A percentile compares a stretch with the other conserved stretches of the same genome.
These are phyloP conservation scores for Chaetoceros muelleri DNA, from an alignment of 108 stramenopile genomes.

Conservation along the genomic window DNA sequence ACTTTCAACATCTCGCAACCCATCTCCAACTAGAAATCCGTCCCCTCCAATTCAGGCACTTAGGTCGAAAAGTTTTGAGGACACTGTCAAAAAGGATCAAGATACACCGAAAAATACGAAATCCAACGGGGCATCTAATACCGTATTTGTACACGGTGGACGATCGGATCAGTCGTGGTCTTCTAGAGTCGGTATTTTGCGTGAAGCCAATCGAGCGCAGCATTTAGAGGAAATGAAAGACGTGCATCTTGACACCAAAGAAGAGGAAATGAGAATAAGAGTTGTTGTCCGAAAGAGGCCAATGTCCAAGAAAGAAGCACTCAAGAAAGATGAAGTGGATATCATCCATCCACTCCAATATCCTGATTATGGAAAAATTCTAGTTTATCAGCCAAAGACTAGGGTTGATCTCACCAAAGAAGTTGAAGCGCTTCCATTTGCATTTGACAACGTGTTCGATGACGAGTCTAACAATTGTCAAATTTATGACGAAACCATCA, in stretches of 20 bases:
- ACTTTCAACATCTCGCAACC: constrained; percentile 3
- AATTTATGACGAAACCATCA: constrained; percentile 75
- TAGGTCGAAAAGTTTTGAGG: constrained; percentile 8
- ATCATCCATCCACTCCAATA: constrained; percentile 73
- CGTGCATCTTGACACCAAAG: constrained; percentile 17
- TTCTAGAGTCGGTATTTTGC: constrained; percentile 36
- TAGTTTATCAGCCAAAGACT: constrained; percentile 94
- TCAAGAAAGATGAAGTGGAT: constrained; percentile 57
- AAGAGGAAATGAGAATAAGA: constrained; percentile 74
- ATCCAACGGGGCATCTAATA: constrained; percentile 1
- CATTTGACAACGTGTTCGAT: constrained; percentile 91
- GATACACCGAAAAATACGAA: constrained; percentile 1
- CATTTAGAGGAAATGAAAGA: constrained; percentile 34
- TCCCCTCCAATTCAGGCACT: constrained; percentile 1
- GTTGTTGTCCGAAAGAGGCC: constrained; percentile 88
- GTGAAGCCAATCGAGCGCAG: constrained; percentile 42
- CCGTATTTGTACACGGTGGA: constrained; percentile 33
- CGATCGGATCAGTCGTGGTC: constrained; percentile 48
- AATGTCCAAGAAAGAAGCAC: constrained; percentile 50
- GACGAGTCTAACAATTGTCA: constrained; percentile 58
- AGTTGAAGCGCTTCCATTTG: constrained; percentile 85
- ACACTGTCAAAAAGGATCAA: neutral
- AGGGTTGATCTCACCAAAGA: constrained; percentile 96
- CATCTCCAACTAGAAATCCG: constrained; percentile 6
- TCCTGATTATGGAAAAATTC: constrained; percentile 52